Conservation (phyloP, 2,329 filamentous ascomycete species). For the Penicillium sp. region DNA sequence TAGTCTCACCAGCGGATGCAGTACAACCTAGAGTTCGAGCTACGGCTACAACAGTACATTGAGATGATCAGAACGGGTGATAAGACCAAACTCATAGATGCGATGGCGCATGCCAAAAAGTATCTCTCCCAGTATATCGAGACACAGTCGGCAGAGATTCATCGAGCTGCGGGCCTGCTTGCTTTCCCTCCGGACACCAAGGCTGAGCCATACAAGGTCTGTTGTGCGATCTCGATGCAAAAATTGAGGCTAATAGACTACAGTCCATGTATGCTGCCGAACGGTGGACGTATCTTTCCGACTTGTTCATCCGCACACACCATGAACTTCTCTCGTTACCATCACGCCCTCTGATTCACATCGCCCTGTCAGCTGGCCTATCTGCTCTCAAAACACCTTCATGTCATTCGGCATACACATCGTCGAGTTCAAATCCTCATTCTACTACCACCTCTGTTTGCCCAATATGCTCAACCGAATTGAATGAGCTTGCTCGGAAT, state of each 20-base stretch:
- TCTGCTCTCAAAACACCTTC: constrained; percentile 95
- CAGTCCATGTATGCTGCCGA: constrained; percentile 73
- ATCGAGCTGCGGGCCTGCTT: constrained; percentile 77
- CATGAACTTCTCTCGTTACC: constrained; percentile 85
- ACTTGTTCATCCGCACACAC: constrained; percentile 83
- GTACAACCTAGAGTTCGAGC: constrained; percentile 88
- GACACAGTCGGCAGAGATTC: constrained; percentile 70
- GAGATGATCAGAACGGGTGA: constrained; percentile 77
- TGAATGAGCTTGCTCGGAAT: constrained; percentile 85
- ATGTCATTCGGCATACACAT: constrained; percentile 74
- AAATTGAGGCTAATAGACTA: constrained; percentile 15
- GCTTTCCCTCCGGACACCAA: constrained; percentile 70
- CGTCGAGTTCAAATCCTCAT: constrained; percentile 58
- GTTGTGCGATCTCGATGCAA: background rate
- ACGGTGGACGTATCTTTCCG: constrained; percentile 77
- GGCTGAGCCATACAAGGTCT: constrained; percentile 65
- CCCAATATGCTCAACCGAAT: constrained; percentile 92
- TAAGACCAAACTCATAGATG: constrained; percentile 71
- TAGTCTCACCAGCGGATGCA: constrained; percentile 36
- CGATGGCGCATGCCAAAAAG: constrained; percentile 80
- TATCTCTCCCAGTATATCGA: constrained; percentile 74
- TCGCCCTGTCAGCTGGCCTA: constrained; percentile 86
- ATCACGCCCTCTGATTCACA: constrained; percentile 80
- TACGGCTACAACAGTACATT: constrained; percentile 93
- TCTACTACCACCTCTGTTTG: constrained; percentile 76